Conservation (phyloP, 23 red algal species). For the Agarophyton chilense region DNA sequence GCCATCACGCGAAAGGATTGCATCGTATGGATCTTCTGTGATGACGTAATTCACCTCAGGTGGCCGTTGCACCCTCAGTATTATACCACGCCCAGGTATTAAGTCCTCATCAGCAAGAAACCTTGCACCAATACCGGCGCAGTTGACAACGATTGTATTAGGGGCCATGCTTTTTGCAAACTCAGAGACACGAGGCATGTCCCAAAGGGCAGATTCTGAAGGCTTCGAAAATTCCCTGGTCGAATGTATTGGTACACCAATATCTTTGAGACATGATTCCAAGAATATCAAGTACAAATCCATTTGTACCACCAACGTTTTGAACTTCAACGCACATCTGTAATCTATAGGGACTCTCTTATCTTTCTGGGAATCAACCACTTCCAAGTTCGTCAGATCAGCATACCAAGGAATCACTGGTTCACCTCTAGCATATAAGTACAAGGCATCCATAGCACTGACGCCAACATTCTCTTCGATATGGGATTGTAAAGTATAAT, state of each 20-base stretch:
- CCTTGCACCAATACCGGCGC: constrained; percentile 68
- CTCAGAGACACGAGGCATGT: neutral
- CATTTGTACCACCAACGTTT: constrained; percentile 55
- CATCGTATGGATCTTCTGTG: constrained; percentile 21
- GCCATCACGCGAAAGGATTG: constrained; percentile 18
- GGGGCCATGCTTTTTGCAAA: constrained; percentile 28
- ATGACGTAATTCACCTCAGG: constrained; percentile 6
- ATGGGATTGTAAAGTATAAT: constrained; percentile 30
- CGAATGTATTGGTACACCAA: constrained; percentile 14
- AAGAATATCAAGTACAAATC: constrained; percentile 48
- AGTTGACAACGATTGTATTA: constrained; percentile 67
- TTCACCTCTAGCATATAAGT: neutral
- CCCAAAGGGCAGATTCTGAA: constrained; percentile 14
- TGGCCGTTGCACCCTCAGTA: constrained; percentile 50
- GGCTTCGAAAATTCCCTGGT: constrained; percentile 25
- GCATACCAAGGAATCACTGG: constrained; percentile 55
- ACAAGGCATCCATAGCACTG: constrained; percentile 22
- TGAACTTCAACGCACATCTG: constrained; percentile 20
- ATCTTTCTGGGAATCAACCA: constrained; percentile 31
- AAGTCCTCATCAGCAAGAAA: constrained; percentile 61
- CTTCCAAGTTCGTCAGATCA: constrained; percentile 32
- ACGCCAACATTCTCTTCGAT: constrained; percentile 23
- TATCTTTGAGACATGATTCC: constrained; percentile 6
- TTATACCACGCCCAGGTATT: constrained; percentile 67
- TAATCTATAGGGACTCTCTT: constrained; percentile 30